Evolutionary conservation across 371 early-diverging fungal genomes (phyloP).

Genomic region (Mortierella sp.): DNA sequence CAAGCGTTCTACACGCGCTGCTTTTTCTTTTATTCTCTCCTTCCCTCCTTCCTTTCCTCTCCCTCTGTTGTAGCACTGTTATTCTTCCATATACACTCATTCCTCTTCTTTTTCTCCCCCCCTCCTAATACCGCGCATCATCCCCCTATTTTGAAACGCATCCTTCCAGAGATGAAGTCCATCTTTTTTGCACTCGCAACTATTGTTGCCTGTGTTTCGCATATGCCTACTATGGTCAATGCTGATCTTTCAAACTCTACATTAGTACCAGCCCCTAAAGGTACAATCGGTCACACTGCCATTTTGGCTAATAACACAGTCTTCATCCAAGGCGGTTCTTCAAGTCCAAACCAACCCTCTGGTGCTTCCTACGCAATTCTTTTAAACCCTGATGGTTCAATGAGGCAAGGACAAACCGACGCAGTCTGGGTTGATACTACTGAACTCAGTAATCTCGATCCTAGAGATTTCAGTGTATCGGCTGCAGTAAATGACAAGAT

Average conservation of each 20-base stretch:
- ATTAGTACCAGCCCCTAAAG: neutral
- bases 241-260: slow-evolving; percentile 3
- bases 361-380: slow-evolving; percentile 32
- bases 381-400: slow-evolving; percentile 10
- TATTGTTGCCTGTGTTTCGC: slow-evolving; percentile 19
- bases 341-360: neutral
- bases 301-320: slow-evolving; percentile 32
- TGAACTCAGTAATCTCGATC: slow-evolving; percentile 7
- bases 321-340: slow-evolving; percentile 49
- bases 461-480: slow-evolving; percentile 25
- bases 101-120: neutral
- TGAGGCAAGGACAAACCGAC: neutral
- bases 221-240: slow-evolving; percentile 1
- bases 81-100: neutral
- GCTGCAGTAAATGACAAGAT: slow-evolving; percentile 9
- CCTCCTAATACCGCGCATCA: neutral
- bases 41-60: neutral
- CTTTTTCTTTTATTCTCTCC: neutral
- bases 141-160: neutral
- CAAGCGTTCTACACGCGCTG: slow-evolving; percentile 1
- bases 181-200: slow-evolving; percentile 29
- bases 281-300: slow-evolving; percentile 38
- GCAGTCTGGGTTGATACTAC: slow-evolving; percentile 27
- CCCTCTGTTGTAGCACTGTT: neutral
- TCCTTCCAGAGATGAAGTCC: slow-evolving; percentile 21